Evolutionary conservation across 148 eudicot genomes (phyloP), one percentile per base, ranked within the genome.

Genomic region (Simmondsia chinensis): DNA sequence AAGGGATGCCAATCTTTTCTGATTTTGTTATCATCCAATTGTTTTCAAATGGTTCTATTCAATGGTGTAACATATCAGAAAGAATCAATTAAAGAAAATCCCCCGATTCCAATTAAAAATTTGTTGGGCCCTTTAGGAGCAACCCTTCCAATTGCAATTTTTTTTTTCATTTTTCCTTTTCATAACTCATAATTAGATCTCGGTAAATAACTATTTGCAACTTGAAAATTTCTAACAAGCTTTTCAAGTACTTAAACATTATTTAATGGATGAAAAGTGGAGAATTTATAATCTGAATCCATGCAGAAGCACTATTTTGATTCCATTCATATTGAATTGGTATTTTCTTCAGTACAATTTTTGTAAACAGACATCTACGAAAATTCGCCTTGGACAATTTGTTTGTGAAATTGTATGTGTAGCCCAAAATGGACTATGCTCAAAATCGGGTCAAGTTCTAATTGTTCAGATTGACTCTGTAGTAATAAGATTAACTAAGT

Each of bases 371-470:
- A 33, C 34, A 31, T 31, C 9, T 2, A 7, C 34, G n/a, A 31
- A 31, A 31, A 2, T 31, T n/a, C n/a, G 23, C 21, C 11, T 40
- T 40, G 5, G 24, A 40, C 25, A 40, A 8, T 40, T 40, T n/a
- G n/a, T 40, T 40, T 40, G 36, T 29, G 23, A 46, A 46, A 28
- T 29, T 29, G 36, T 46, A 29, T 46, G 21, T 30, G 31, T 15
- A 29, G 51, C 36, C n/a, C 29, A 46, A 29, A 29, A 46, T 2
- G 21, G 20, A 28, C 23, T 23, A 18, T 24, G 19, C 51, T 11
- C 31, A 29, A 46, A 46, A 31, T 29, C 23, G 37, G 36, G 23
- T 46, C 36, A 46, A 46, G 11, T 46, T 31, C 27, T 43, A 43
- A 43, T 43, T 43, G 14, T 43, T 43, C 47, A 24, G 23, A 24